These are phyloP conservation scores for Phaeosphaeria sp. DNA, from an alignment of 2,329 filamentous ascomycete species.

Conservation along the genomic window DNA sequence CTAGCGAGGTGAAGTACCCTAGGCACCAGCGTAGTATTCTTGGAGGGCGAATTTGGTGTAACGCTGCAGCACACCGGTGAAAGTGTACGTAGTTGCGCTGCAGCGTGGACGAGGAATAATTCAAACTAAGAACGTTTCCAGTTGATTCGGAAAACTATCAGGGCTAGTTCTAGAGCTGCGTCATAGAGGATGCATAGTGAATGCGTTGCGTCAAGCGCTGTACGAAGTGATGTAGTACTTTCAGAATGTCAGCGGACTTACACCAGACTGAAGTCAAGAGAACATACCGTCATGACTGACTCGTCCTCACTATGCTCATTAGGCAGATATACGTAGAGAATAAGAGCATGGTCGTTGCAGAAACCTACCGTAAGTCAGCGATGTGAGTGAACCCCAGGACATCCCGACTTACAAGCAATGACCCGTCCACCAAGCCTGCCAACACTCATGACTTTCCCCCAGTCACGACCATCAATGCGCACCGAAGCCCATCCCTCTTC, in stretches of 20 bases:
- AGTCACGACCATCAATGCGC: slow-evolving; percentile 89
- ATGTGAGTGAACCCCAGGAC: background rate
- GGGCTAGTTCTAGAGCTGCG: background rate
- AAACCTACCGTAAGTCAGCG: slow-evolving; percentile 59
- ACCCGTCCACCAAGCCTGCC: slow-evolving; percentile 87
- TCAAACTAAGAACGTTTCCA: background rate
- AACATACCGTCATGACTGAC: slow-evolving; percentile 73
- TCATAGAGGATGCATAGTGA: background rate
- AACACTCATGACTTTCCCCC: slow-evolving; percentile 92
- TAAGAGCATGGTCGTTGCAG: slow-evolving; percentile 78
- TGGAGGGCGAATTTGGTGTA: background rate
- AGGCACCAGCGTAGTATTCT: background rate
- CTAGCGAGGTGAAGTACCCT: background rate
- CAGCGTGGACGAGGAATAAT: background rate
- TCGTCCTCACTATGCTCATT: slow-evolving; percentile 74
- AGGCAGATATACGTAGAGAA: slow-evolving; percentile 82
- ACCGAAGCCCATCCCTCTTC: slow-evolving; percentile 89
- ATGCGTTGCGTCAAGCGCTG: slow-evolving; percentile 39
- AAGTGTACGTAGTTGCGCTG: background rate
- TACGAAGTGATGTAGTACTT: slow-evolving; percentile 67
- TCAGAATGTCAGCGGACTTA: slow-evolving; percentile 15
- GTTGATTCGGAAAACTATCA: background rate
- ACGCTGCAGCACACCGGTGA: background rate
- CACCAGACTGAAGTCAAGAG: background rate
- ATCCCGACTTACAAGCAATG: slow-evolving; percentile 76